Conservation (phyloP, 2,329 filamentous ascomycete species). For the Chaetomium globosum region DNA sequence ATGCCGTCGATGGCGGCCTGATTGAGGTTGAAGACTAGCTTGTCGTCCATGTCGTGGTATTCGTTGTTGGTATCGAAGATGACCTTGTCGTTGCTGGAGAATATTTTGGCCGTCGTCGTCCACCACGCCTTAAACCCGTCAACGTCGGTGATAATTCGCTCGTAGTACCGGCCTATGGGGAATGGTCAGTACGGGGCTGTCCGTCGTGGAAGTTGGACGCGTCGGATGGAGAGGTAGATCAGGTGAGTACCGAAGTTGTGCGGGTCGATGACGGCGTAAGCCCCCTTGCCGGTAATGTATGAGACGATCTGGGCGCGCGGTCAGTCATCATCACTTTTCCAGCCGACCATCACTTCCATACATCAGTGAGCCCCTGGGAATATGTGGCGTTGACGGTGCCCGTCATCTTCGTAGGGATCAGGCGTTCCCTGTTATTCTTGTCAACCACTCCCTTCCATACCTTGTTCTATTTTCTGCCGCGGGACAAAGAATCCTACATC, state of each 20-base stretch:
- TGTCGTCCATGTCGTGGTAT: conserved; percentile 64
- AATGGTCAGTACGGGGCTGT: not conserved
- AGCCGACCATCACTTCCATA: conserved; percentile 18
- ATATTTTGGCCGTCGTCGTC: conserved; percentile 57
- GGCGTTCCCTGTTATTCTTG: conserved; percentile 52
- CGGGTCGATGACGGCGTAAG: conserved; percentile 50
- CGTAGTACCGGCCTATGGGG: conserved; percentile 50
- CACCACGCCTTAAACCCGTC: conserved; percentile 60
- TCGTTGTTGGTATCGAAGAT: conserved; percentile 70
- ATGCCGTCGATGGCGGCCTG: conserved; percentile 66
- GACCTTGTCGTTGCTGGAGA: conserved; percentile 57
- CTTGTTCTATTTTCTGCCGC: not conserved
- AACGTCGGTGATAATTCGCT: conserved; percentile 55
- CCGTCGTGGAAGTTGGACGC: not conserved
- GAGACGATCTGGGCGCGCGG: conserved; percentile 37
- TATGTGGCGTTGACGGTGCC: conserved; percentile 42
- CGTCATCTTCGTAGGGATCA: conserved; percentile 50
- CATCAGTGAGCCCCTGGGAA: conserved; percentile 43
- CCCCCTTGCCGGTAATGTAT: conserved; percentile 41
- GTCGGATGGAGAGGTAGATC: not conserved
- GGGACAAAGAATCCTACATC: conserved; percentile 47
- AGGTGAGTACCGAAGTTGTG: conserved; percentile 57
- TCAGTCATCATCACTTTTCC: conserved; percentile 37
- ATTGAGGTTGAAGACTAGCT: conserved; percentile 61
- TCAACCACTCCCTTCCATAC: conserved; percentile 37